Percentiles rank a stretch among this genome's conserved stretches.
Evolutionary conservation across 768 basidiomycete genomes (phyloP).

Genomic region (Bullera alba): DNA sequence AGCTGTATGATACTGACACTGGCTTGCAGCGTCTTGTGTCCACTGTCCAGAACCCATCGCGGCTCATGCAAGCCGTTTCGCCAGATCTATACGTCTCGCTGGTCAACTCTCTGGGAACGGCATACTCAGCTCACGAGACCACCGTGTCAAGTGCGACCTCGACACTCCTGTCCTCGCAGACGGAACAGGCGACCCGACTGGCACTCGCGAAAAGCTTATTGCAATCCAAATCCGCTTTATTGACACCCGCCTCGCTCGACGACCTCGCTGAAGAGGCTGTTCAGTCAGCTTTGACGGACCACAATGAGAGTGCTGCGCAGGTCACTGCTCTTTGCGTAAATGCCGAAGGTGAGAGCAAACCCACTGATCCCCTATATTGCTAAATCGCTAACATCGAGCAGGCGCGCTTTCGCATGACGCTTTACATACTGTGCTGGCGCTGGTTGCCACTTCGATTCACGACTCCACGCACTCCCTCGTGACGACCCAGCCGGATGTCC

Average conservation of each 20-base stretch:
- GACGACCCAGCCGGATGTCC: slow-evolving; percentile 1
- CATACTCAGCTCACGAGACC: not conserved
- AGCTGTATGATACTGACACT: too few relatives aligned
- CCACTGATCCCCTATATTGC: too few relatives aligned
- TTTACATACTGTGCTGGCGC: slow-evolving; percentile 27
- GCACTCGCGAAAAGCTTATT: slow-evolving; percentile 15
- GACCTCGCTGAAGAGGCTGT: slow-evolving; percentile 30
- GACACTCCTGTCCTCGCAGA: too few relatives aligned
- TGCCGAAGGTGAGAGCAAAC: not conserved
- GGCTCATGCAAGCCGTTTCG: not conserved
- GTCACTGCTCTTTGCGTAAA: not conserved
- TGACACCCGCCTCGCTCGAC: slow-evolving; percentile 18
- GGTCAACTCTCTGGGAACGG: not conserved
- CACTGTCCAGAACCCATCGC: too few relatives aligned
- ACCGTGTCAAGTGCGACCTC: not conserved
- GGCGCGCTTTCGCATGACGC: slow-evolving; percentile 24
- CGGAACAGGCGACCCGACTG: slow-evolving; percentile 10
- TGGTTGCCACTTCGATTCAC: slow-evolving; percentile 32
- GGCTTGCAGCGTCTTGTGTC: too few relatives aligned
- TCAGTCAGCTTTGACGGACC: slow-evolving; percentile 16
- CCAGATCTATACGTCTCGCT: slow-evolving; percentile 5
- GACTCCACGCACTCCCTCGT: slow-evolving; percentile 17
- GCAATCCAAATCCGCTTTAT: not conserved
- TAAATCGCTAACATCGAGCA: not conserved
- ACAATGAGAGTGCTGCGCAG: not conserved